Evolutionary conservation across 2,329 filamentous ascomycete species (phyloP).

Genomic region (Lachnellula subtilissima): DNA sequence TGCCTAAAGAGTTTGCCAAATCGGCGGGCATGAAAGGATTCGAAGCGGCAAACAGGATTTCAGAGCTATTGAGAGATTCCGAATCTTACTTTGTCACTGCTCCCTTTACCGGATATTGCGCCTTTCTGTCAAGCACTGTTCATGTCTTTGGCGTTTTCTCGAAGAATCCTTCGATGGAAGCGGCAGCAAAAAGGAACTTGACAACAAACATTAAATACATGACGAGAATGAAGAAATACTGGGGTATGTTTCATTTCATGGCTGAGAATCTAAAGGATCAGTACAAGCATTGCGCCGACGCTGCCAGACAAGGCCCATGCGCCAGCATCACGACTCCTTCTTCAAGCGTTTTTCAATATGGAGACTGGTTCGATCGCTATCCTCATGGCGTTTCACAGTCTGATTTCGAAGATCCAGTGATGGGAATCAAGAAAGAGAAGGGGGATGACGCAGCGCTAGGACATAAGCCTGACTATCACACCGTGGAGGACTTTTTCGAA

Average conservation of each 20-base stretch:
- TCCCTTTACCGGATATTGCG: constrained; percentile 91
- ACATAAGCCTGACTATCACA: constrained; percentile 85
- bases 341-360: constrained; percentile 80
- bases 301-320: constrained; percentile 61
- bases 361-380: constrained; percentile 95
- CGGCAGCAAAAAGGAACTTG: constrained; percentile 75
- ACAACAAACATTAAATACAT: constrained; percentile 86
- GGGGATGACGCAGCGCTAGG: constrained; percentile 85
- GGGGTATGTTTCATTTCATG: constrained; percentile 98
- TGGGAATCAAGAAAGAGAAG: constrained; percentile 64
- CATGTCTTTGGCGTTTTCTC: constrained; percentile 91
- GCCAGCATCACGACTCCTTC: constrained; percentile 42
- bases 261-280: constrained; percentile 86
- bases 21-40: constrained; percentile 73
- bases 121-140: constrained; percentile 89
- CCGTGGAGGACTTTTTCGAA: constrained; percentile 90
- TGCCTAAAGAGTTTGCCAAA: constrained; percentile 66
- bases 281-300: constrained; percentile 79
- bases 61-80: constrained; percentile 73
- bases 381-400: constrained; percentile 83
- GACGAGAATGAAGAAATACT: constrained; percentile 92
- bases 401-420: constrained; percentile 74
- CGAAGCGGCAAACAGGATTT: constrained; percentile 81
- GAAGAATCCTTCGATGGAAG: constrained; percentile 70
- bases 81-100: constrained; percentile 78